Base-by-base conservation (phyloP, 192 early-diverging fungal species). In the Umbelopsis isabellina region DNA sequence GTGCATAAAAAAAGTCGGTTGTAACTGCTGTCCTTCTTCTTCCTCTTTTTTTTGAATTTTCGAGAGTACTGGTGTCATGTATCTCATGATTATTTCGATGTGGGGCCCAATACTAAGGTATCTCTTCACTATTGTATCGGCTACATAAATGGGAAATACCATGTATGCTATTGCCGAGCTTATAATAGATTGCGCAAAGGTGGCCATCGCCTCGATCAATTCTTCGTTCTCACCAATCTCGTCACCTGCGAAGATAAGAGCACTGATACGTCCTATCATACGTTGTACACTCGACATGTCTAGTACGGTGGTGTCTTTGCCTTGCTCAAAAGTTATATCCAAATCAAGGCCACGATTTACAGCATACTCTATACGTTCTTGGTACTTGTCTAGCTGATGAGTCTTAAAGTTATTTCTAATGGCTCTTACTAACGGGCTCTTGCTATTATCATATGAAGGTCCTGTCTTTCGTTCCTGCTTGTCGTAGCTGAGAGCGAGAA, bases 81-180 rank as follows among this genome's bases (percentile, higher is more conserved):
- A 20, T 41, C 45, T 68, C 73, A 74, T 74, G 44, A 58, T 69
- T 12, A 74, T 15, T 50, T 65, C 73, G 20, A 74, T 68, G n/a
- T 74, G 67, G 0, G 22, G 18, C 22, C 68, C 67, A 7, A 74
- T 47, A 21, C 55, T 49, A n/a, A 65, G 48, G 16, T 65, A 68
- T 22, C 52, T 25, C 22, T 44, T 53, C 8, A 69, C 67, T 3
- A 69, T 16, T 20, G 51, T 50, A 65, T 74, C 50, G 20, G 67
- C 73, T 1, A 74, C 4, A 30, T 46, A 46, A 3, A 21, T 33
- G 7, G 73, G 73, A 6, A 74, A 55, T 0, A 69, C 7, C 15
- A 30, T 65, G 9, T 69, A 53, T 11, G 65, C 27, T 1, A 65
- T 45, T 13, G 53, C 73, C 27, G 27, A 8, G 73, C 67, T 7